Evolutionary conservation across 495 filamentous ascomycete species (phyloP).

Genomic region (Penicillium turbatum): DNA sequence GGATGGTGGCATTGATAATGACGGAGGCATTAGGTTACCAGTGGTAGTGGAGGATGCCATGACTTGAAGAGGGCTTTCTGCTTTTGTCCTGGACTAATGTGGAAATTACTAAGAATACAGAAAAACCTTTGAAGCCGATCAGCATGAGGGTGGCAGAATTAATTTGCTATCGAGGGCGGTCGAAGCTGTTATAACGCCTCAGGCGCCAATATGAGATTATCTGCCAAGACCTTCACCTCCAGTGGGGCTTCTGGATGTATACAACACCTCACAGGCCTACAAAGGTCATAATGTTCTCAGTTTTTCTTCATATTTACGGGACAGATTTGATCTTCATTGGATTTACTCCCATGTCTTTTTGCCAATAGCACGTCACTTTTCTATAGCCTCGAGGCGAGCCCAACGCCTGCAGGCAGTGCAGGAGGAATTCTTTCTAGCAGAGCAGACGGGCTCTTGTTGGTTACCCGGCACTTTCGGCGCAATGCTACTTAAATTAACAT

Average conservation of each 20-base stretch:
- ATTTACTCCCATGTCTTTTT: too few relatives aligned
- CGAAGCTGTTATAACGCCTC: not conserved
- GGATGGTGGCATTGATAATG: slow-evolving; percentile 68
- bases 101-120: slow-evolving; percentile 16
- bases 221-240: not conserved
- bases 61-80: not conserved
- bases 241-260: not conserved
- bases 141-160: slow-evolving; percentile 30
- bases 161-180: slow-evolving; percentile 16
- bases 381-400: too few relatives aligned
- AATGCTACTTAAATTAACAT: too few relatives aligned
- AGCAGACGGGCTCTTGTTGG: too few relatives aligned
- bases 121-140: slow-evolving; percentile 20
- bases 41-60: slow-evolving; percentile 26
- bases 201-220: not conserved
- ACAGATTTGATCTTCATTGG: too few relatives aligned
- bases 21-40: slow-evolving; percentile 29
- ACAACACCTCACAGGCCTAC: too few relatives aligned
- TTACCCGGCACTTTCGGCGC: too few relatives aligned
- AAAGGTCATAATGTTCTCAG: too few relatives aligned
- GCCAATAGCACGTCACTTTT: too few relatives aligned
- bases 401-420: too few relatives aligned
- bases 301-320: too few relatives aligned
- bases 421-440: too few relatives aligned
- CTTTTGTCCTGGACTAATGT: slow-evolving; percentile 8